phyloP scores from a whole-genome alignment of 768 basidiomycete species.

The Boletus tomentosulus region DNA sequence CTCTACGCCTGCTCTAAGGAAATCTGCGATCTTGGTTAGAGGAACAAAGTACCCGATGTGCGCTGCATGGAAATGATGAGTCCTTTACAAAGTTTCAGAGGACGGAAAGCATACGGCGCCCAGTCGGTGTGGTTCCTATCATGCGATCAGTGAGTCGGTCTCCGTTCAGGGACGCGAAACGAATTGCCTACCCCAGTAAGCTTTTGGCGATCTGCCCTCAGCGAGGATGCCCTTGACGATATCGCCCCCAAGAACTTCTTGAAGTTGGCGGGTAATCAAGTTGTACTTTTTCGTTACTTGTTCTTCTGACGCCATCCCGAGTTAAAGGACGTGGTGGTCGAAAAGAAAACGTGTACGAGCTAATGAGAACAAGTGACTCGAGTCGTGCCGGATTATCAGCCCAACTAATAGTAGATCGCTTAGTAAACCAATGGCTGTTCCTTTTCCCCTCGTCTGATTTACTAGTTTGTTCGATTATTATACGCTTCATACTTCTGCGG shows the following conservation, averaged over 20 bases:
- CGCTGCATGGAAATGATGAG: slow-evolving; percentile 44
- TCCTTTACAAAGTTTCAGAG: background rate
- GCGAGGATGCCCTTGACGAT: slow-evolving; percentile 73
- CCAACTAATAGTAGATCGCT: no score
- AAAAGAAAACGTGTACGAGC: background rate
- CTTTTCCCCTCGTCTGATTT: no score
- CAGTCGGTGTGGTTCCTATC: slow-evolving; percentile 88
- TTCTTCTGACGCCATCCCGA: slow-evolving; percentile 30
- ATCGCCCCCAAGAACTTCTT: slow-evolving; percentile 87
- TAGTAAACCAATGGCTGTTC: no score
- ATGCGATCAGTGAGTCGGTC: background rate
- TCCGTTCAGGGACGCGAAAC: background rate
- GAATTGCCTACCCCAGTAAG: slow-evolving; percentile 79
- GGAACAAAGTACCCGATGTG: slow-evolving; percentile 98
- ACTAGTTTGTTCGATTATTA: no score
- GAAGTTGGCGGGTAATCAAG: slow-evolving; percentile 79
- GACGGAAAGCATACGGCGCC: slow-evolving; percentile 67
- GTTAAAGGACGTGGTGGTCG: slow-evolving; percentile 3
- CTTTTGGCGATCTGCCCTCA: slow-evolving; percentile 72
- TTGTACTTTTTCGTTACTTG: slow-evolving; percentile 54
- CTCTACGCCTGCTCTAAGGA: slow-evolving; percentile 87
- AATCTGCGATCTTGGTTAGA: slow-evolving; percentile 93
- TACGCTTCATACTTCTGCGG: no score
- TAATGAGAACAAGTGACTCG: background rate
- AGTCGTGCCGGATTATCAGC: slow-evolving; percentile 1